Percentiles rank a stretch among this genome's conserved stretches.
Evolutionary conservation across 1,139 yeast species (phyloP).

Genomic region (Pneumocystis oryctolagi): DNA sequence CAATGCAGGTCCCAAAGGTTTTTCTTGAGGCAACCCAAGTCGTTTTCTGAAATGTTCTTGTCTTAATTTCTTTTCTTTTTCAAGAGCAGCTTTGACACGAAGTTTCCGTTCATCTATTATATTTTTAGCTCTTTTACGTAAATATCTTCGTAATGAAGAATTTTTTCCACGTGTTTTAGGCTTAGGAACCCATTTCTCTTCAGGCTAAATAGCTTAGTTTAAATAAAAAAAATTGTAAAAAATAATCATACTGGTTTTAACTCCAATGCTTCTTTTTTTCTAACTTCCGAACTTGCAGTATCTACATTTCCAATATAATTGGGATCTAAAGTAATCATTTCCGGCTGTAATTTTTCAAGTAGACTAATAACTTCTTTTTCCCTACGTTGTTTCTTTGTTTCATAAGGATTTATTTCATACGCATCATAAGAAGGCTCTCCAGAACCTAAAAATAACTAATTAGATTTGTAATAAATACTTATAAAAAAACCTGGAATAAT

Average conservation of each 20-base stretch:
- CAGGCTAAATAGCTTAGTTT: constrained; percentile 18
- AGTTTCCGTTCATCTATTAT: constrained; percentile 77
- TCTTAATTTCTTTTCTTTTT: constrained; percentile 60
- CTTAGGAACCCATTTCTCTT: constrained; percentile 27
- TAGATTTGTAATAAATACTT: background rate
- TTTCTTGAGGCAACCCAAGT: constrained; percentile 28
- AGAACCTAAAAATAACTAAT: constrained; percentile 23
- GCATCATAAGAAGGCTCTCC: constrained; percentile 99
- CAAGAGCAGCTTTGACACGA: constrained; percentile 64
- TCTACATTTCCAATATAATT: constrained; percentile 74
- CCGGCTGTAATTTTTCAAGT: constrained; percentile 80
- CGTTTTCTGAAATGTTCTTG: constrained; percentile 35
- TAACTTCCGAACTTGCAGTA: constrained; percentile 32
- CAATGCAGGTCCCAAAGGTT: constrained; percentile 22
- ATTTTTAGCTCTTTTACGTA: constrained; percentile 73
- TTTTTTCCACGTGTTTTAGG: constrained; percentile 52
- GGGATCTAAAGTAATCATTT: constrained; percentile 85
- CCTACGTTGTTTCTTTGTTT: constrained; percentile 82
- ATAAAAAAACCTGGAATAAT: constrained; percentile 61
- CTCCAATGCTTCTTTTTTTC: constrained; percentile 32
- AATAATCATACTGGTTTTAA: constrained; percentile 25
- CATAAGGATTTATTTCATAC: constrained; percentile 82
- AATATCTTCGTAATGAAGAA: constrained; percentile 63
- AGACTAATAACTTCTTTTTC: constrained; percentile 78
- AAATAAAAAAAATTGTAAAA: constrained; percentile 6